phyloP scores from a whole-genome alignment of 148 eudicot species.

The Chenopodium berlandieri region DNA sequence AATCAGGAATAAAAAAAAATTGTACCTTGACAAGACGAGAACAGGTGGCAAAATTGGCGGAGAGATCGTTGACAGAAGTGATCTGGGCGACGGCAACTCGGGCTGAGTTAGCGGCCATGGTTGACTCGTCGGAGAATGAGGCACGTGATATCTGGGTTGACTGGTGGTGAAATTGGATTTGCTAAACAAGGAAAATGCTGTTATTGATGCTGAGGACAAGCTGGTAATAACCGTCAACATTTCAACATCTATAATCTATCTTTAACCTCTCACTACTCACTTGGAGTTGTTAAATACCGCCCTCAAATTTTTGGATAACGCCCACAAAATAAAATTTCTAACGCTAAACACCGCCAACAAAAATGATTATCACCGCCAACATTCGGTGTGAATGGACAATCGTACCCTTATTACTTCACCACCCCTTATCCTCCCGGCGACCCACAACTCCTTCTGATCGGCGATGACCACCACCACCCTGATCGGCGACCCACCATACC shows the following conservation, averaged over 20 bases:
- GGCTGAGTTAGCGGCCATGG: conserved; percentile 57
- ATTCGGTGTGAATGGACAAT: too few relatives aligned
- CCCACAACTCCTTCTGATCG: too few relatives aligned
- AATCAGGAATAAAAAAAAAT: not conserved
- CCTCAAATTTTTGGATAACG: too few relatives aligned
- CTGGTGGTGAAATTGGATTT: not conserved
- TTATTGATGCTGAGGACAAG: not conserved
- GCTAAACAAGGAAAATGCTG: not conserved
- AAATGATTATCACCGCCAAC: too few relatives aligned
- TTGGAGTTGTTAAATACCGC: too few relatives aligned
- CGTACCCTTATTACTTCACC: too few relatives aligned
- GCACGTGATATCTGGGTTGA: conserved; percentile 13
- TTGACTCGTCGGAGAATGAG: conserved; percentile 30
- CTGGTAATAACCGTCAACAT: not conserved
- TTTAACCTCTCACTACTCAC: too few relatives aligned
- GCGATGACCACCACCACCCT: too few relatives aligned
- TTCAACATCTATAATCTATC: not conserved
- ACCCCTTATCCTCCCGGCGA: too few relatives aligned
- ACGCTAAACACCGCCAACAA: too few relatives aligned
- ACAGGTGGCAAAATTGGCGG: conserved; percentile 79
- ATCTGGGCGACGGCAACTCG: conserved; percentile 92
- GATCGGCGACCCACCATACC: too few relatives aligned
- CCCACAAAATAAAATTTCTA: too few relatives aligned
- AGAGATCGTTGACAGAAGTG: conserved; percentile 80
- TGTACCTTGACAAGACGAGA: conserved; percentile 70